Evolutionary conservation across 495 filamentous ascomycete species (phyloP), one percentile per base, ranked within the genome.

Genomic region (Pyrenula aspistea): DNA sequence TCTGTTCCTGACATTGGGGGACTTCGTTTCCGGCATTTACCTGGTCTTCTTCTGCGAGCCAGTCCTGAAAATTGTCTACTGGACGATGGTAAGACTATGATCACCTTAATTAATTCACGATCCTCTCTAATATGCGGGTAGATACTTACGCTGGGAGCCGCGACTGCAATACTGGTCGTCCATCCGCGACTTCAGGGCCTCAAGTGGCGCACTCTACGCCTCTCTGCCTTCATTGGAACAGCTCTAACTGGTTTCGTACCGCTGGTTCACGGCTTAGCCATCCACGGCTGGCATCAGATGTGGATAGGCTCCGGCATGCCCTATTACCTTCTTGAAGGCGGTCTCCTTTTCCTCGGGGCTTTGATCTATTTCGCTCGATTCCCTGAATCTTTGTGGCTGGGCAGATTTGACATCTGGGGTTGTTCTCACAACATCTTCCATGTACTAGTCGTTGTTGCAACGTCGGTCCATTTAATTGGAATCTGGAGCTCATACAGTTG

Each of bases 1-100:
- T 21, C 62, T 79, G 3, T 22, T 69, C 1, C 60, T 75, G 24
- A 80, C 74, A 10, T 57, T 77, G 0, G 76, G 75, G 0, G 70
- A 60, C 24, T 77, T 80, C 55, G 53, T 76, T 52, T n/a, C n/a
- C n/a, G n/a, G n/a, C n/a, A n/a, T n/a, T n/a, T n/a, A n/a, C n/a
- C n/a, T n/a, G n/a, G n/a, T n/a, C n/a, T n/a, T n/a, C n/a, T n/a
- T n/a, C n/a, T n/a, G n/a, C n/a, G n/a, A n/a, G n/a, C n/a, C n/a
- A n/a, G n/a, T n/a, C 19, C 53, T 53, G 25, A 57, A 57, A 22
- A 57, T 56, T 19, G 57, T 62, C 22, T 65, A 66, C 47, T 68
- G 64, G 66, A 53, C 59, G 49, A 60, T 65, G 60, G 63, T 67
- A 8, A 25, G 61, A 61, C n/a, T n/a, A n/a, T n/a, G n/a, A n/a